phyloP scores from a whole-genome alignment of 768 basidiomycete genomes.

The Panus rudis region DNA sequence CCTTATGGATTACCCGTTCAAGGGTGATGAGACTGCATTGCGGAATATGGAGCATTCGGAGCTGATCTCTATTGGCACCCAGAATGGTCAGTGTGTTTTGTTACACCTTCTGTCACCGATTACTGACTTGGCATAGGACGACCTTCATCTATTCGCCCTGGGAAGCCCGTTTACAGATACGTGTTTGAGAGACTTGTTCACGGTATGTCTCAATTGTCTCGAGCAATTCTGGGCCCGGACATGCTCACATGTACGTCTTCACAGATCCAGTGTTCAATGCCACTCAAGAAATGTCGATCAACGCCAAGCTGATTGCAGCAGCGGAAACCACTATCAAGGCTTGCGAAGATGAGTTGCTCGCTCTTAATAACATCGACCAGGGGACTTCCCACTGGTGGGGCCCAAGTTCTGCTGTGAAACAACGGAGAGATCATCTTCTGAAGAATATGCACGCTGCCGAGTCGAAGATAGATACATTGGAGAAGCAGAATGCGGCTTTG shows the following conservation, averaged over 20 bases:
- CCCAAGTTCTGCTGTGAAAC: conserved; percentile 41
- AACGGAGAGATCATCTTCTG: conserved; percentile 60
- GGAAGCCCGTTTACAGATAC: conserved; percentile 83
- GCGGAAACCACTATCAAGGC: conserved; percentile 57
- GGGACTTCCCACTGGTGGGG: conserved; percentile 40
- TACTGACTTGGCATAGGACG: conserved; percentile 44
- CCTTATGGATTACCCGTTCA: conserved; percentile 81
- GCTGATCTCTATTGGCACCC: conserved; percentile 72
- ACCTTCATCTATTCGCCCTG: conserved; percentile 78
- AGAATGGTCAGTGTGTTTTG: conserved; percentile 45
- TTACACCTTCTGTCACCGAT: neutral
- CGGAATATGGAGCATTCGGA: conserved; percentile 86
- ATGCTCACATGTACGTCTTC: conserved; percentile 5
- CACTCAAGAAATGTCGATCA: conserved; percentile 73
- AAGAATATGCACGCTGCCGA: conserved; percentile 70
- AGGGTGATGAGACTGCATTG: conserved; percentile 77
- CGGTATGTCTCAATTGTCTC: conserved; percentile 37
- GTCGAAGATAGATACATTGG: conserved; percentile 61
- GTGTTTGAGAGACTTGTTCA: conserved; percentile 79
- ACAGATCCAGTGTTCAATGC: conserved; percentile 75
- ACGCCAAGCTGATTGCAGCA: conserved; percentile 53
- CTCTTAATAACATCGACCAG: conserved; percentile 58
- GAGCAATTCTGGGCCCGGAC: neutral
- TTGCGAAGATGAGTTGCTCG: conserved; percentile 71
- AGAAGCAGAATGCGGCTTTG: conserved; percentile 62